Evolutionary conservation across 306 rosid species (phyloP).

Genomic region (Ormosia emarginata): DNA sequence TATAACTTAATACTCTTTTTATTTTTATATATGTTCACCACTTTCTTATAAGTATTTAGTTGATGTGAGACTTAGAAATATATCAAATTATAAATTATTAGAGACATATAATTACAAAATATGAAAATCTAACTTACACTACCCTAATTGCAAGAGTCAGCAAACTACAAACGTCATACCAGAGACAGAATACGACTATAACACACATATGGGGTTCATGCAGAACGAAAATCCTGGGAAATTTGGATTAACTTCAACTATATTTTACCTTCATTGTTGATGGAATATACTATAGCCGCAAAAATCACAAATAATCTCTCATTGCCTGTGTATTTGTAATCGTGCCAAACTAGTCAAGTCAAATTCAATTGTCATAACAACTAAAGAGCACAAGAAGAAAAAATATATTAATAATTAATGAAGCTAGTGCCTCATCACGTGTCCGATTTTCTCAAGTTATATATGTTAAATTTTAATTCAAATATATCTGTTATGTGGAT

Average conservation of each 20-base stretch:
- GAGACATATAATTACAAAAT: too few relatives aligned
- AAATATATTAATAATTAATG: neutral
- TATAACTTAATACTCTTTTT: too few relatives aligned
- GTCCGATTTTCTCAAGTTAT: conserved; percentile 8
- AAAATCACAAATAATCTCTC: conserved; percentile 29
- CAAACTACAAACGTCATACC: too few relatives aligned
- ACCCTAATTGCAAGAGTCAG: too few relatives aligned
- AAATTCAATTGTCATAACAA: conserved; percentile 31
- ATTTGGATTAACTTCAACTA: neutral
- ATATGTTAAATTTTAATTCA: too few relatives aligned
- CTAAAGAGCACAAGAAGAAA: conserved; percentile 33
- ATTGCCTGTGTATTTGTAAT: conserved; percentile 22
- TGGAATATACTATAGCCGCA: conserved; percentile 4
- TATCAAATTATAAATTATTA: too few relatives aligned
- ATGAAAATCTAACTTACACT: too few relatives aligned
- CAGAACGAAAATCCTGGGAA: neutral
- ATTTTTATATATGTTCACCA: too few relatives aligned
- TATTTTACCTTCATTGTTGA: neutral
- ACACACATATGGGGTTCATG: neutral
- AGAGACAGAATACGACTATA: too few relatives aligned
- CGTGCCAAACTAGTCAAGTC: conserved; percentile 23
- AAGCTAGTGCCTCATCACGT: conserved; percentile 24
- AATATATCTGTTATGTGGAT: too few relatives aligned
- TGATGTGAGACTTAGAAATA: too few relatives aligned
- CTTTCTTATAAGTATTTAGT: too few relatives aligned